These are phyloP conservation scores for Acanthamoeba culbertsoni DNA, from an alignment of 208 protist genomes.

Conservation along the genomic window DNA sequence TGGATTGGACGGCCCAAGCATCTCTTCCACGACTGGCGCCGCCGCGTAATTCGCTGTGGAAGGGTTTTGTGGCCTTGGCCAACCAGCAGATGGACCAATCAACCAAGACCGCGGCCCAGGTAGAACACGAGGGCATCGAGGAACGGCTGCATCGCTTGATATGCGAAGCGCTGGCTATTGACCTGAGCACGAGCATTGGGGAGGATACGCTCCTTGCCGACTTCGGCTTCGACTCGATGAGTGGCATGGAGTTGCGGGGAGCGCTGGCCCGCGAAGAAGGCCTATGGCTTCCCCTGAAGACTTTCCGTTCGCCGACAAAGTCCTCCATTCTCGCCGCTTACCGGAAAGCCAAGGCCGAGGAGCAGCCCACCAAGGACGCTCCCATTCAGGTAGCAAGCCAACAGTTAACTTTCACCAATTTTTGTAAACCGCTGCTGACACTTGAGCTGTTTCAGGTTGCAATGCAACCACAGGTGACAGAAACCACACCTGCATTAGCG, in stretches of 20 bases:
- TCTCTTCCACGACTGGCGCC: background rate
- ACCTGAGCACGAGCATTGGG: background rate
- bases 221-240: slow-evolving; percentile 24
- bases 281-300: slow-evolving; percentile 18
- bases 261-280: background rate
- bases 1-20: background rate
- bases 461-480: background rate
- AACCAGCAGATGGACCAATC: no score
- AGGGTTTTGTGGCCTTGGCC: background rate
- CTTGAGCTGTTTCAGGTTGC: background rate
- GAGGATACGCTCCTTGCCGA: slow-evolving; percentile 14
- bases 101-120: background rate
- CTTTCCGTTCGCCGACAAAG: slow-evolving; percentile 52
- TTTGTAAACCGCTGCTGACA: background rate
- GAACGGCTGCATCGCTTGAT: background rate
- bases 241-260: slow-evolving; percentile 29
- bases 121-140: background rate
- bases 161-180: slow-evolving; percentile 12
- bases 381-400: no score
- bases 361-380: no score
- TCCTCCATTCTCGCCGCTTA: slow-evolving; percentile 6
- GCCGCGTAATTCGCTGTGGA: background rate
- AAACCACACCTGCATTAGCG: background rate
- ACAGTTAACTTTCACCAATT: no score
- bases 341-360: background rate